These are phyloP conservation scores for Diospyros lotus DNA, from an alignment of 148 eudicot species.

Conservation along the genomic window DNA sequence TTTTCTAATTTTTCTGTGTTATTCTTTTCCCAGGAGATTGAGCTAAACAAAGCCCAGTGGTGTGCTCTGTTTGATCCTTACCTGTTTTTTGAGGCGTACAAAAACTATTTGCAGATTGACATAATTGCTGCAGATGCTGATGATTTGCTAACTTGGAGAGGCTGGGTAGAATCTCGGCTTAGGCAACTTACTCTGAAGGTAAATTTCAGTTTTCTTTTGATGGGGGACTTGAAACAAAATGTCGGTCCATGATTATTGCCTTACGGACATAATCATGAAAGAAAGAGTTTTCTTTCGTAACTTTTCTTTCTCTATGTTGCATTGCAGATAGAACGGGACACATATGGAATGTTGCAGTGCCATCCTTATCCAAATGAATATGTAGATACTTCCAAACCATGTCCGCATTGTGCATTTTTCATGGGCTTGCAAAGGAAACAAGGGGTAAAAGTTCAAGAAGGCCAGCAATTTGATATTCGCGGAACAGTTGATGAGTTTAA, in stretches of 20 bases:
- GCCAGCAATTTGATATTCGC: conserved; percentile 48
- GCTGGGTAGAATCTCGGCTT: conserved; percentile 59
- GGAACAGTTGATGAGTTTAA: conserved; percentile 46
- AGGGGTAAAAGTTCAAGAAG: conserved; percentile 41
- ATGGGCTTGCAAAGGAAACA: conserved; percentile 51
- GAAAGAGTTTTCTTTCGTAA: background rate
- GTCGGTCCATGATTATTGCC: background rate
- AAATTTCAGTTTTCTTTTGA: background rate
- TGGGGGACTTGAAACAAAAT: background rate
- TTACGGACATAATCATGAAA: background rate
- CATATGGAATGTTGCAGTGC: conserved; percentile 48
- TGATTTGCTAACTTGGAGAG: conserved; percentile 49
- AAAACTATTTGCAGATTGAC: conserved; percentile 48
- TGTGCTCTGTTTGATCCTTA: conserved; percentile 36
- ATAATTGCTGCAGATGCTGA: conserved; percentile 40
- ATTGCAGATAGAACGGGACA: conserved; percentile 52
- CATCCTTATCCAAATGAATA: conserved; percentile 49
- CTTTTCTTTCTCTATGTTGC: background rate
- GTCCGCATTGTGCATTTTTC: conserved; percentile 41
- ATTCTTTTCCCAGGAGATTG: conserved; percentile 29
- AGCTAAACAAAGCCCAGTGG: conserved; percentile 42
- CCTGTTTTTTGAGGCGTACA: conserved; percentile 46
- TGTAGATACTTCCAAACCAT: conserved; percentile 27
- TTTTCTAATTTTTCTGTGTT: no score
- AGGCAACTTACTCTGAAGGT: conserved; percentile 50